Percentiles rank a stretch among this genome's conserved stretches.
These are phyloP conservation scores for Pholiota molesta DNA, from an alignment of 768 basidiomycete species.

Conservation along the genomic window DNA sequence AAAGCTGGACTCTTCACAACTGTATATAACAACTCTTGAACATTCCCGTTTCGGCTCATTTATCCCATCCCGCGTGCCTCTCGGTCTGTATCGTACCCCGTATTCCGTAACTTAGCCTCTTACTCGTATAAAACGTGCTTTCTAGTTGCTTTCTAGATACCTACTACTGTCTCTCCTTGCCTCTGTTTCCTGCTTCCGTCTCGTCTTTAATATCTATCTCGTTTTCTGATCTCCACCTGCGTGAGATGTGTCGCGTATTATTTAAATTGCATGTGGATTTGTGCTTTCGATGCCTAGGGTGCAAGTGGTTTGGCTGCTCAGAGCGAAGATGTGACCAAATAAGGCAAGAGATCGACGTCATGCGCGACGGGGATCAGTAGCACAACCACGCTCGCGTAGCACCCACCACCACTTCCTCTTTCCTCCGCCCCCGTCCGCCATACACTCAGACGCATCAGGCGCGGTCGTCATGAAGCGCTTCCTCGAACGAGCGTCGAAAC, in stretches of 20 bases:
- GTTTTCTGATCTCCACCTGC: background rate
- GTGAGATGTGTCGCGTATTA: background rate
- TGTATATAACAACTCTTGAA: too few species aligned
- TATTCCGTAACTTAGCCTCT: background rate
- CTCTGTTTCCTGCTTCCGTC: background rate
- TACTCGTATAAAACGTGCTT: background rate
- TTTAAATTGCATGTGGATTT: too few species aligned
- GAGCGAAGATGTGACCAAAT: background rate
- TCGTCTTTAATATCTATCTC: background rate
- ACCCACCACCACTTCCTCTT: background rate
- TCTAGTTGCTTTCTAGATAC: background rate
- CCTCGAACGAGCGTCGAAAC: constrained; percentile 41
- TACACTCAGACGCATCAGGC: background rate
- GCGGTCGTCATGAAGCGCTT: constrained; percentile 43
- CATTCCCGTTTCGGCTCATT: too few species aligned
- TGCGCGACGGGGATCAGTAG: background rate
- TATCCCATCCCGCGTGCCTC: background rate
- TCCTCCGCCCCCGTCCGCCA: background rate
- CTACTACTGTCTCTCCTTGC: background rate
- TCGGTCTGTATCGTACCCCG: background rate
- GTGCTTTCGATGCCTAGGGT: background rate
- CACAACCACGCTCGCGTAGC: background rate
- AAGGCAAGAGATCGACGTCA: constrained; percentile 2
- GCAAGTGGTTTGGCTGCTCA: background rate
- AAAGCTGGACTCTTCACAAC: too few species aligned